A percentile compares a stretch with the other conserved stretches of the same genome.
These are phyloP conservation scores for Chytridium lagenaria DNA, from an alignment of 371 early-diverging fungal genomes.

Conservation along the genomic window DNA sequence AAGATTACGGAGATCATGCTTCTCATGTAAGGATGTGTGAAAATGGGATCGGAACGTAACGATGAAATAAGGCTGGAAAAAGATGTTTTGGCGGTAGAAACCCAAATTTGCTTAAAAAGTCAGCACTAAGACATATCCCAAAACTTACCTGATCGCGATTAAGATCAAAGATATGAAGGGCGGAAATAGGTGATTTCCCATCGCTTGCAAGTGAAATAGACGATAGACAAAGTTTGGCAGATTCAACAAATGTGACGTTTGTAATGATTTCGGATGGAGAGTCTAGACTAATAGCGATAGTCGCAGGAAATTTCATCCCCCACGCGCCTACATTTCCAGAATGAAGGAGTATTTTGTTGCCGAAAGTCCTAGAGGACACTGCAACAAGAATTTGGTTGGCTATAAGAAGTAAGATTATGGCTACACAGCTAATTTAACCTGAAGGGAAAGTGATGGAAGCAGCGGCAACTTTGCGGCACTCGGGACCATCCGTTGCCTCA, in stretches of 20 bases:
- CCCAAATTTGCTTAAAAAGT: neutral
- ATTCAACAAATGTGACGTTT: constrained; percentile 2
- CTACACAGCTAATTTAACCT: neutral
- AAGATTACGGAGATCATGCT: neutral
- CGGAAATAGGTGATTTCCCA: neutral
- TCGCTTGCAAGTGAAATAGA: neutral
- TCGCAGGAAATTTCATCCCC: neutral
- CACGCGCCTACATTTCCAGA: neutral
- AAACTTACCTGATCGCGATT: neutral
- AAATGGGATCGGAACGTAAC: neutral
- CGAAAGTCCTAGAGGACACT: neutral
- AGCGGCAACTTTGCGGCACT: neutral
- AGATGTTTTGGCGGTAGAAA: neutral
- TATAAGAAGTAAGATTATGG: neutral
- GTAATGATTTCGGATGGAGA: neutral
- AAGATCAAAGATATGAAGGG: neutral
- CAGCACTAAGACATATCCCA: neutral
- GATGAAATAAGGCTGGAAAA: neutral
- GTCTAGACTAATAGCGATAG: neutral
- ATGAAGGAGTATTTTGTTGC: neutral
- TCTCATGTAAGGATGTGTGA: neutral
- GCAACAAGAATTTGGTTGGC: constrained; percentile 6
- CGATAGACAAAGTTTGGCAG: neutral
- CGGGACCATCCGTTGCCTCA: neutral
- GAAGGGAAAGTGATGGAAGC: constrained; percentile 3